Evolutionary conservation across 2,329 filamentous ascomycete genomes (phyloP).

Genomic region (Teratosphaeria viscida): DNA sequence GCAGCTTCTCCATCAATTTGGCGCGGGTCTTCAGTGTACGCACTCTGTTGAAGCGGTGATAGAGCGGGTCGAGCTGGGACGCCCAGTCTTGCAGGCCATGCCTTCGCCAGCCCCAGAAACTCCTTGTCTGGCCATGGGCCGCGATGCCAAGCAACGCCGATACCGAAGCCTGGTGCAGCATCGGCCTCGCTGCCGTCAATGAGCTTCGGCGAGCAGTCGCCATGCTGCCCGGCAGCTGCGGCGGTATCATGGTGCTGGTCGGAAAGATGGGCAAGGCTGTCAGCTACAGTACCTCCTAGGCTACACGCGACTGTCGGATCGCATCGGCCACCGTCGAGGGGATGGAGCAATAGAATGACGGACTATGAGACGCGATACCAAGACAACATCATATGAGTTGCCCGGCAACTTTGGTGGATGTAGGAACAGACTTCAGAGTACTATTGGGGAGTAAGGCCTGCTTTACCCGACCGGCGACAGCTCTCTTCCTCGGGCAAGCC

Average conservation of each 20-base stretch:
- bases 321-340: neutral
- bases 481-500: neutral
- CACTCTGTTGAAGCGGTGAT: constrained; percentile 18
- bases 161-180: constrained; percentile 6
- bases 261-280: neutral
- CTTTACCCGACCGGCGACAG: neutral
- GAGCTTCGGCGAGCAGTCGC: neutral
- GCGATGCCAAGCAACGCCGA: constrained; percentile 6
- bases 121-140: constrained; percentile 5
- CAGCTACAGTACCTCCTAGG: neutral
- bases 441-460: neutral
- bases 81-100: constrained; percentile 12
- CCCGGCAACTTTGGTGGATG: neutral
- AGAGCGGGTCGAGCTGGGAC: constrained; percentile 23
- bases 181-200: constrained; percentile 5
- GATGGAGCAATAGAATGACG: neutral
- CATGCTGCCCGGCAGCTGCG: constrained; percentile 15
- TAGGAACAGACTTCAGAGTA: too few species aligned
- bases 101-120: constrained; percentile 18
- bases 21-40: constrained; percentile 22
- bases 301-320: neutral
- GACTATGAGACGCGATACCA: neutral
- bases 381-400: neutral
- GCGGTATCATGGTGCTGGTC: constrained; percentile 16
- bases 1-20: constrained; percentile 22